These are phyloP conservation scores for Microsporum audouinii DNA, from an alignment of 2,329 filamentous ascomycete genomes.

Conservation along the genomic window DNA sequence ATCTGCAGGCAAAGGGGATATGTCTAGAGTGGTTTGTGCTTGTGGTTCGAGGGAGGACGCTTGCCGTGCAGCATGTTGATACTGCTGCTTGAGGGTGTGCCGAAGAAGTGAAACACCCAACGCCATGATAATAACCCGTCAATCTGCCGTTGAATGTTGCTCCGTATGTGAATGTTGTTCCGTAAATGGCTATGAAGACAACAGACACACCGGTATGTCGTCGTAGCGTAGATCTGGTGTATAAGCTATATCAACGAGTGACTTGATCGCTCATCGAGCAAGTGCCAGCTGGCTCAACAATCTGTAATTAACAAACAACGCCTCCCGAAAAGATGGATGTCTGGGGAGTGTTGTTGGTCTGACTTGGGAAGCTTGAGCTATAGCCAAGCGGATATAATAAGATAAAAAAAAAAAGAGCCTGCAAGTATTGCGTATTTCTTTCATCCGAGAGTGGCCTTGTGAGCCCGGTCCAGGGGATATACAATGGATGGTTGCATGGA, in stretches of 20 bases:
- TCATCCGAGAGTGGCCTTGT: background rate
- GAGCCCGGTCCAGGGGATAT: background rate
- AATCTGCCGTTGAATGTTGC: background rate
- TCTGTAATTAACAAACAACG: too few species aligned
- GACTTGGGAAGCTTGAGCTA: background rate
- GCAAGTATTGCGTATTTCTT: background rate
- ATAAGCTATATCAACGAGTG: background rate
- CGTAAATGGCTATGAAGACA: background rate
- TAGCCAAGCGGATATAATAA: background rate
- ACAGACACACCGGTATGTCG: background rate
- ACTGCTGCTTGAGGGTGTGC: background rate
- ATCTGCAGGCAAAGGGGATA: slow-evolving; percentile 26
- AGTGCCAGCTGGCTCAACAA: background rate
- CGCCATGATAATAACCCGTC: background rate
- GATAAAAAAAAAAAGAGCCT: background rate
- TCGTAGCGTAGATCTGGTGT: background rate
- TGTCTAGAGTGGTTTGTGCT: slow-evolving; percentile 13
- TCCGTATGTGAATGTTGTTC: background rate
- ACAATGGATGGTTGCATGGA: background rate
- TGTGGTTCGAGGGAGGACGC: background rate
- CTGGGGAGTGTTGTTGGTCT: background rate
- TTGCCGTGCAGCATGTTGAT: background rate
- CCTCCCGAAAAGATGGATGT: background rate
- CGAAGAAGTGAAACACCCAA: background rate
- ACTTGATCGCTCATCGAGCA: background rate